These are phyloP conservation scores for Pleurotus djamor DNA, from an alignment of 768 basidiomycete genomes.

Conservation along the genomic window DNA sequence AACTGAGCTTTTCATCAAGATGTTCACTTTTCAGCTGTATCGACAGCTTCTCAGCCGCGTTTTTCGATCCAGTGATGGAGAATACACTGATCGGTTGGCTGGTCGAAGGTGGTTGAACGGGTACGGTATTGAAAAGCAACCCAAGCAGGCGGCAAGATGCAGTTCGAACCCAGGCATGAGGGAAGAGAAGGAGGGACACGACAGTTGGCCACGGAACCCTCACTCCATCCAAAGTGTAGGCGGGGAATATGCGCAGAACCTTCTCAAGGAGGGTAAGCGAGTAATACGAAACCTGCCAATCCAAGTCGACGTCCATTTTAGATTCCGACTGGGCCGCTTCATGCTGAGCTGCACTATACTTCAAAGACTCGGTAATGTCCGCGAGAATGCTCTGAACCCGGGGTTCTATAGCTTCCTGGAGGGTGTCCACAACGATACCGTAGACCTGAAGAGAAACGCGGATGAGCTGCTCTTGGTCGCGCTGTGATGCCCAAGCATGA, in stretches of 20 bases:
- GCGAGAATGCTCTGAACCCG: slow-evolving; percentile 50
- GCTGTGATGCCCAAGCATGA: slow-evolving; percentile 75
- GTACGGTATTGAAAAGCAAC: slow-evolving; percentile 55
- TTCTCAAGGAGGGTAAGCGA: slow-evolving; percentile 67
- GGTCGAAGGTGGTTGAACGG: slow-evolving; percentile 32
- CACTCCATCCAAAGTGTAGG: slow-evolving; percentile 38
- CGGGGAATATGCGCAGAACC: slow-evolving; percentile 54
- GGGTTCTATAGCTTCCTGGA: slow-evolving; percentile 43
- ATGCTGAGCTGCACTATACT: slow-evolving; percentile 38
- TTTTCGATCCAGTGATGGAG: slow-evolving; percentile 55
- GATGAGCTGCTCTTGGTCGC: slow-evolving; percentile 55
- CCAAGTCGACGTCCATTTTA: slow-evolving; percentile 53
- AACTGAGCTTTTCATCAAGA: slow-evolving; percentile 64
- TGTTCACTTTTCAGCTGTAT: slow-evolving; percentile 81
- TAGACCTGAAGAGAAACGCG: slow-evolving; percentile 82
- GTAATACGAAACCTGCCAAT: slow-evolving; percentile 87
- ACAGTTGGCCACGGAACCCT: slow-evolving; percentile 64
- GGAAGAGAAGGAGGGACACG: slow-evolving; percentile 71
- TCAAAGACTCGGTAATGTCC: slow-evolving; percentile 51
- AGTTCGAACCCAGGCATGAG: slow-evolving; percentile 92
- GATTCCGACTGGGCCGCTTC: slow-evolving; percentile 34
- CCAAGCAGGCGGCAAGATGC: slow-evolving; percentile 79
- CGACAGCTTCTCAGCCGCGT: slow-evolving; percentile 71
- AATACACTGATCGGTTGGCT: slow-evolving; percentile 28
- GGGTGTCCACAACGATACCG: slow-evolving; percentile 74